These are phyloP conservation scores for Silene conica DNA, from an alignment of 148 eudicot genomes.

Conservation along the genomic window DNA sequence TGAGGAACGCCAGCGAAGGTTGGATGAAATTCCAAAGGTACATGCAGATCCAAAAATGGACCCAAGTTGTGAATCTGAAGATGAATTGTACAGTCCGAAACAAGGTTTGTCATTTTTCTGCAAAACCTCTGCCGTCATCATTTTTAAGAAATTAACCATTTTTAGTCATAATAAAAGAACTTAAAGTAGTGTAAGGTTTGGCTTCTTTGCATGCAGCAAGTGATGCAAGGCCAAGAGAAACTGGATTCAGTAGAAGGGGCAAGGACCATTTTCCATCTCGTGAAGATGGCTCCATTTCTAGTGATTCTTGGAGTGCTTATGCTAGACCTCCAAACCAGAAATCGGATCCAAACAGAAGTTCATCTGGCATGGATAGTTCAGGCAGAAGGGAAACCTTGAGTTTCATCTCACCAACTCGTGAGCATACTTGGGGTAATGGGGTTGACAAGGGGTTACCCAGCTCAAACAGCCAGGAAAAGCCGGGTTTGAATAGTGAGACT, in stretches of 20 bases:
- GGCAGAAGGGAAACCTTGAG: constrained; percentile 39
- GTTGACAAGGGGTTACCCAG: constrained; percentile 33
- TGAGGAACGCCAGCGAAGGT: constrained; percentile 86
- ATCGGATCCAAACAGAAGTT: constrained; percentile 47
- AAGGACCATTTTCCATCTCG: constrained; percentile 62
- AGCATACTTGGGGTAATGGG: constrained; percentile 44
- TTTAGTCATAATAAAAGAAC: not conserved
- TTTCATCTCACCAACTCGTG: constrained; percentile 32
- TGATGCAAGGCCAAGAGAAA: constrained; percentile 40
- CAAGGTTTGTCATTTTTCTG: constrained; percentile 41
- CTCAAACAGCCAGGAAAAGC: constrained; percentile 38
- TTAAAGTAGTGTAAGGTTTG: not conserved
- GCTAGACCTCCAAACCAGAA: constrained; percentile 42
- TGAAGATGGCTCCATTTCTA: constrained; percentile 41
- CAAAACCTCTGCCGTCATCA: not conserved
- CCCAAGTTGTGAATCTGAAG: constrained; percentile 77
- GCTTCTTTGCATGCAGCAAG: constrained; percentile 39
- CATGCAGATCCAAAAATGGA: constrained; percentile 98
- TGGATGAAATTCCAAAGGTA: constrained; percentile 79
- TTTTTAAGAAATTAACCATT: not conserved
- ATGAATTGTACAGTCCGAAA: constrained; percentile 51
- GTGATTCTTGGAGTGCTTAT: constrained; percentile 57
- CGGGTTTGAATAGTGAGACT: constrained; percentile 43
- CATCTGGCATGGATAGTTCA: constrained; percentile 39
- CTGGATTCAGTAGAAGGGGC: constrained; percentile 49